Evolutionary conservation across 768 basidiomycete species (phyloP), one percentile per base, ranked within the genome.

Genomic region (Naganishia antarctica): DNA sequence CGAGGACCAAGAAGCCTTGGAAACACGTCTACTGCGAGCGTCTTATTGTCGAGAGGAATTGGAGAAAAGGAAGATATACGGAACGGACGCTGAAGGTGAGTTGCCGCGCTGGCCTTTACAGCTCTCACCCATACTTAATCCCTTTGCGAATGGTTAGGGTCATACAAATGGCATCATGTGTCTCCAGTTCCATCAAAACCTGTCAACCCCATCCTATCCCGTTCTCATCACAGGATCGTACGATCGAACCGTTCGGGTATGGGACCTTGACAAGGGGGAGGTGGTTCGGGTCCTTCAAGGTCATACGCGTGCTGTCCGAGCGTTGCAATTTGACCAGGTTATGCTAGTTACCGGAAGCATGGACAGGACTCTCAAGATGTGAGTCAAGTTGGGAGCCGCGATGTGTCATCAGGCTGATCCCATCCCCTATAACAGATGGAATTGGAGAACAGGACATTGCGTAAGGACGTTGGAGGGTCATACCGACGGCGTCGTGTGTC

Each of bases 161-260:
- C 96, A 99, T 78, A 87, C 90, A 7, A 90, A 98, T 71, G 90
- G 92, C 66, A 85, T 99, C 71, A 93, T 97, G 89, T 98, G 94
- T 76, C 83, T 99, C 4, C 96, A 99, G 73, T 93, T 92, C 75
- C 86, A 82, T 74, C 94, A 96, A 76, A 86, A 85, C 5, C 81
- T 94, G 11, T 80, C 83, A 1, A 87, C 91, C 75, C 96, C 92
- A 72, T 73, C 76, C 11, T 77, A 76, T 67, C 92, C 94, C 6
- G 85, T 99, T 67, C 86, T 99, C 60, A 92, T 99, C 81, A 94
- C 96, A 1, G 96, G 96, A 28, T 96, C 92, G 1, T 98, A 96
- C 78, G 96, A 99, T 73, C 86, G 89, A 70, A 96, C 91, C 3
- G 86, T 87, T 4, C 85, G 93, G 21, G 86, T 99, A 5, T 99